phyloP scores from a whole-genome alignment of 208 protist species.

The Trypanosomatidae sp. region DNA sequence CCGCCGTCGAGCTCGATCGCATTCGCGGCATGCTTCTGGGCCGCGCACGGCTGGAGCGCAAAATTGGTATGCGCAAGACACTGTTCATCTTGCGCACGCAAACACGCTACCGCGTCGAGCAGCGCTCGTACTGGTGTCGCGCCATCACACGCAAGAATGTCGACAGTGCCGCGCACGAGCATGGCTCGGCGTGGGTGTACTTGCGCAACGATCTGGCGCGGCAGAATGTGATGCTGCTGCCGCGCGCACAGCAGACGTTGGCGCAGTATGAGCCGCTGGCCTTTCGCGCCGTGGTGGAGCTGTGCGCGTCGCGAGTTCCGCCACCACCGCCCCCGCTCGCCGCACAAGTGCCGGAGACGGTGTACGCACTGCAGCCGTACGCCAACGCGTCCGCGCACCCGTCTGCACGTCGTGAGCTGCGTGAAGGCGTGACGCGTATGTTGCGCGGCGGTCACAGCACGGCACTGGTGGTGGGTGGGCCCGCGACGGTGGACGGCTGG shows the following conservation, averaged over 20 bases:
- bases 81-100: constrained; percentile 84
- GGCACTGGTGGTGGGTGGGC: constrained; percentile 14
- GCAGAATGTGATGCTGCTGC: constrained; percentile 70
- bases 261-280: constrained; percentile 85
- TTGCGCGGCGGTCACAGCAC: constrained; percentile 17
- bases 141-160: constrained; percentile 80
- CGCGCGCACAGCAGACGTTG: constrained; percentile 52
- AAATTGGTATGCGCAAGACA: constrained; percentile 69
- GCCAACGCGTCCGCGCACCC: constrained; percentile 20
- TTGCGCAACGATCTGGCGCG: constrained; percentile 70
- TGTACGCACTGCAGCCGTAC: constrained; percentile 21
- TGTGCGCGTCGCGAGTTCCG: constrained; percentile 68
- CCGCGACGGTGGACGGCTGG: constrained; percentile 34
- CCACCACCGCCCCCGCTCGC: constrained; percentile 54
- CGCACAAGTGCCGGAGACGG: constrained; percentile 41
- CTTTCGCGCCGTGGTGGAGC: constrained; percentile 74
- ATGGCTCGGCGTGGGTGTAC: constrained; percentile 60
- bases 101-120: constrained; percentile 79
- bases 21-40: constrained; percentile 71
- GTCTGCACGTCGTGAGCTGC: constrained; percentile 36
- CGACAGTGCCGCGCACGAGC: constrained; percentile 75
- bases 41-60: constrained; percentile 65
- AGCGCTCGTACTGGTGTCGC: constrained; percentile 64
- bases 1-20: constrained; percentile 78
- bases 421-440: constrained; percentile 50